Conservation (phyloP, 148 eudicot genomes). For the Silene conica region DNA sequence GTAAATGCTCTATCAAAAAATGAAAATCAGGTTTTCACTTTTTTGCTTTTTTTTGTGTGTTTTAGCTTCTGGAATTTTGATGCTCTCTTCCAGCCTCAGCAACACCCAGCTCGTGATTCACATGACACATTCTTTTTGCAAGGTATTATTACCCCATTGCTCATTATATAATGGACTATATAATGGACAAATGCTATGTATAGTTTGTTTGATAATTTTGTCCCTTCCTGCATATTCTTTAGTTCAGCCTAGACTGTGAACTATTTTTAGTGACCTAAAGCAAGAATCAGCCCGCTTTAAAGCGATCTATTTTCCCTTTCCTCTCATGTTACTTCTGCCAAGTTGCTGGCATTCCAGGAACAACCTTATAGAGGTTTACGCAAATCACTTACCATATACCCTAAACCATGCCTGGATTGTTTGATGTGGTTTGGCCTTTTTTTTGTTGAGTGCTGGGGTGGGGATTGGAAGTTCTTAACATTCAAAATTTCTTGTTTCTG, state of each 20-base stretch:
- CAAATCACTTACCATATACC: neutral
- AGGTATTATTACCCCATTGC: constrained; percentile 40
- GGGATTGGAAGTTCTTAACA: too few relatives aligned
- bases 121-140: constrained; percentile 87
- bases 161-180: too few relatives aligned
- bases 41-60: neutral
- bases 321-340: neutral
- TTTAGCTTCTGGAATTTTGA: constrained; percentile 93
- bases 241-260: too few relatives aligned
- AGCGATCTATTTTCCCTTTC: neutral
- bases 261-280: too few relatives aligned
- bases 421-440: neutral
- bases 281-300: too few relatives aligned
- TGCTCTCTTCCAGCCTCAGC: constrained; percentile 92
- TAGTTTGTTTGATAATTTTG: neutral
- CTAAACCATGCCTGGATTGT: neutral
- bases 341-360: neutral
- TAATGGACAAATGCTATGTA: neutral
- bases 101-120: constrained; percentile 98
- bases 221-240: neutral
- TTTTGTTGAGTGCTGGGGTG: neutral
- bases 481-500: neutral
- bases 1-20: neutral
- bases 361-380: neutral
- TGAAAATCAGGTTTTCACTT: neutral